Conservation (phyloP, 1,139 yeast species). For the Debaryomyces udenii region DNA sequence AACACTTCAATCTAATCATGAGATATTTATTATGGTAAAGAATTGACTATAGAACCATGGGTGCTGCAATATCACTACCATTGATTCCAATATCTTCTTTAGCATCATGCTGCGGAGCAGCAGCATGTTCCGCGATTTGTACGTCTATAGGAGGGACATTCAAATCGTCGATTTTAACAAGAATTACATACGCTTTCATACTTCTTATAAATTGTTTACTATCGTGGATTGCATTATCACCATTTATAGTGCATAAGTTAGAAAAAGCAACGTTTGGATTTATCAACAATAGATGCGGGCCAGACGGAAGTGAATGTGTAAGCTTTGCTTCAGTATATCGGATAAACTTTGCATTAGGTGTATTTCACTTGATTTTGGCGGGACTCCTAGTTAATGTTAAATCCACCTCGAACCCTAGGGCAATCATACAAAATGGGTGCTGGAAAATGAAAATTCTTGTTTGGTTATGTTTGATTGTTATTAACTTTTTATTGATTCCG, state of each 20-base stretch:
- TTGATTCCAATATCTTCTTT: conserved; percentile 55
- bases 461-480: conserved; percentile 59
- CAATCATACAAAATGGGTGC: conserved; percentile 84
- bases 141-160: conserved; percentile 62
- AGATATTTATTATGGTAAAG: too few relatives aligned
- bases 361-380: conserved; percentile 75
- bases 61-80: conserved; percentile 79
- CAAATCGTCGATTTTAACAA: conserved; percentile 63
- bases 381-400: conserved; percentile 69
- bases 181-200: conserved; percentile 82
- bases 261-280: conserved; percentile 74
- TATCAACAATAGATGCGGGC: conserved; percentile 60
- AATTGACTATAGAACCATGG: conserved; percentile 54
- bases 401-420: conserved; percentile 78
- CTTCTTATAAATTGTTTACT: conserved; percentile 76
- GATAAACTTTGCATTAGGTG: conserved; percentile 84
- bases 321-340: conserved; percentile 94
- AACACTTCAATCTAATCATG: too few relatives aligned
- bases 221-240: conserved; percentile 90
- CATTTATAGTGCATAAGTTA: conserved; percentile 74
- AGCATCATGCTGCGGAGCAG: conserved; percentile 79
- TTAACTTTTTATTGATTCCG: conserved; percentile 75
- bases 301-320: conserved; percentile 84
- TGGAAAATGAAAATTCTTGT: conserved; percentile 79
- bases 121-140: conserved; percentile 73